Evolutionary conservation across 768 basidiomycete species (phyloP), one percentile per base, ranked within the genome.

Genomic region (Kockovaella imperatae): DNA sequence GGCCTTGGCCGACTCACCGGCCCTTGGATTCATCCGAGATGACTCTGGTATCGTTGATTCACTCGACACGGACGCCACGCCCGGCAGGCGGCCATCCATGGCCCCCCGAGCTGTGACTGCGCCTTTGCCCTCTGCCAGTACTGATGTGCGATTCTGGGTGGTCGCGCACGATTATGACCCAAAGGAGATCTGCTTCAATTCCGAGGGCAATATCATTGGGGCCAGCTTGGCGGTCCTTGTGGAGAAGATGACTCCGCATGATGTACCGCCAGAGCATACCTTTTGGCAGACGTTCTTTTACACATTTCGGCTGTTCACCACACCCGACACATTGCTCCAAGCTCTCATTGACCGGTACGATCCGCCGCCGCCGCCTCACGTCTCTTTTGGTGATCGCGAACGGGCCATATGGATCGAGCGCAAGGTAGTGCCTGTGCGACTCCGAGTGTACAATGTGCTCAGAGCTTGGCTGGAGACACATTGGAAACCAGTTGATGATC

Each of bases 171-270:
- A 95, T 59, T 86, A 90, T 69, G 76, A 81, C 11, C 73, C 80
- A 4, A 80, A 84, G 29, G 91, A 99, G 62, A 84, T 93, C 41
- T 80, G 84, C 3, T 90, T 88, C 75, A 95, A 91, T 67, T 77
- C 78, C 36, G 90, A 97, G 11, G 91, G 90, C 2, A 79, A 81
- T 54, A 80, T 97, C 17, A 84, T 90, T 8, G 91, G 89, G 20
- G 95, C 89, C 2, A 89, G 88, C 3, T 75, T 99, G 52, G 77
- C 78, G 15, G 90, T 83, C 1, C 75, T 99, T 35, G 84, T 97
- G n/a, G 90, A 93, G 74, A 90, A 88, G 74, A 85, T 97, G 83
- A 93, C 93, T 17, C 89, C 91, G 4, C 87, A 95, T 64, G 88
- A 89, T 64, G 83, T 82, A 49, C 79, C 90, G 35, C 87, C 89